phyloP scores from a whole-genome alignment of 257 asterid genomes.

The Penstemon eatonii region DNA sequence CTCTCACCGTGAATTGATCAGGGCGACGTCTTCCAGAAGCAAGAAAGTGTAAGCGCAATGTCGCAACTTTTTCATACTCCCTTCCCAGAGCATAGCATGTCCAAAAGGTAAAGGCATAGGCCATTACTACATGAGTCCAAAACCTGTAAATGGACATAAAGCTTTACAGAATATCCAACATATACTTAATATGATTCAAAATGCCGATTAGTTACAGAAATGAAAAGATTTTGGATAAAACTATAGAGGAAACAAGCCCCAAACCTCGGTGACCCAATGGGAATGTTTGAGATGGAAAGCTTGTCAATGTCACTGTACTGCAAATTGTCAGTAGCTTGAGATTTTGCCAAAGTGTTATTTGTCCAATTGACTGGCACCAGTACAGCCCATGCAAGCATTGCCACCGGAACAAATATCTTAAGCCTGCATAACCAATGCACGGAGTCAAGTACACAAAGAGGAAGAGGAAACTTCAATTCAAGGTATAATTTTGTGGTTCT shows the following conservation, averaged over 20 bases:
- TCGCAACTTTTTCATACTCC: slow-evolving; percentile 72
- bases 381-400: slow-evolving; percentile 73
- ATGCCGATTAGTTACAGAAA: neutral
- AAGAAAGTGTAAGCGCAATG: slow-evolving; percentile 88
- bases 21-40: slow-evolving; percentile 91
- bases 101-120: slow-evolving; percentile 87
- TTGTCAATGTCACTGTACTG: slow-evolving; percentile 69
- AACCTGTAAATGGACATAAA: slow-evolving; percentile 53
- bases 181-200: slow-evolving; percentile 15
- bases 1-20: slow-evolving; percentile 81
- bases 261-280: slow-evolving; percentile 70
- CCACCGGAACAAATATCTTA: slow-evolving; percentile 83
- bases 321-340: slow-evolving; percentile 36
- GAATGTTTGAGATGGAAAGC: slow-evolving; percentile 93
- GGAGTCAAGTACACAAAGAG: slow-evolving; percentile 21
- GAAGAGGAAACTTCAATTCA: neutral
- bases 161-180: slow-evolving; percentile 25
- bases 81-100: slow-evolving; percentile 69
- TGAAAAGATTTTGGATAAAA: neutral
- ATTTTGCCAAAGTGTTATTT: slow-evolving; percentile 57
- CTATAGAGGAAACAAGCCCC: slow-evolving; percentile 24
- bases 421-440: slow-evolving; percentile 51
- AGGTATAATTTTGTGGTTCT: neutral
- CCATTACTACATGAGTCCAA: slow-evolving; percentile 88
- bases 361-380: slow-evolving; percentile 98